Evolutionary conservation across 352 stramenopile genomes (phyloP).

Genomic region (Pythium apleroticum): DNA sequence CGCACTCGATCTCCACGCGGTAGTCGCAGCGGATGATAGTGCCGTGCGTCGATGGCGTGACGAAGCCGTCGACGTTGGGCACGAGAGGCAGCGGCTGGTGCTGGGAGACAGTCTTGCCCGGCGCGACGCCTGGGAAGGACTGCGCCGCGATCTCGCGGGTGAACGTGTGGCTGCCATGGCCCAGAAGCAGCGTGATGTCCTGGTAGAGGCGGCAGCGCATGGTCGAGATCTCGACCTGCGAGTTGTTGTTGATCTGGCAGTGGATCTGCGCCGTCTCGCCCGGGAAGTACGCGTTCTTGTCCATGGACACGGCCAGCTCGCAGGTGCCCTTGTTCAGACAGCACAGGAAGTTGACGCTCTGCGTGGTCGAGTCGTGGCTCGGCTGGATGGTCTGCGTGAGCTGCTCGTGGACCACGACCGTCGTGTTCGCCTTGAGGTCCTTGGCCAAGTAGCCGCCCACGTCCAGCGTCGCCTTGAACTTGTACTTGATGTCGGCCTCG

Average conservation of each 20-base stretch:
- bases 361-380: conserved; percentile 54
- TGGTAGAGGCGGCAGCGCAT: conserved; percentile 65
- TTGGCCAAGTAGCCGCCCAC: conserved; percentile 58
- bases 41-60: conserved; percentile 52
- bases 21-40: conserved; percentile 56
- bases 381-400: conserved; percentile 41
- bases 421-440: conserved; percentile 61
- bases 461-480: conserved; percentile 70
- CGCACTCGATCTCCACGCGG: conserved; percentile 61
- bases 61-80: conserved; percentile 25
- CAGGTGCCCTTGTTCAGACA: conserved; percentile 61
- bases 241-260: conserved; percentile 62
- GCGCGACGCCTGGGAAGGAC: conserved; percentile 48
- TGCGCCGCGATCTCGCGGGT: conserved; percentile 40
- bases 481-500: conserved; percentile 73
- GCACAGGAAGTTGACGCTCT: conserved; percentile 59
- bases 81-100: conserved; percentile 48
- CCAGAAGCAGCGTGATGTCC: conserved; percentile 40
- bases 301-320: conserved; percentile 56
- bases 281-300: conserved; percentile 73
- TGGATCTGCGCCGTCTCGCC: conserved; percentile 60
- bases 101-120: conserved; percentile 39
- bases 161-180: conserved; percentile 38
- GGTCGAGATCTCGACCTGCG: conserved; percentile 48
- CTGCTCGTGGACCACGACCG: conserved; percentile 59